Base-by-base conservation (phyloP, 352 stramenopile genomes). In the Pythium guiyangense region DNA sequence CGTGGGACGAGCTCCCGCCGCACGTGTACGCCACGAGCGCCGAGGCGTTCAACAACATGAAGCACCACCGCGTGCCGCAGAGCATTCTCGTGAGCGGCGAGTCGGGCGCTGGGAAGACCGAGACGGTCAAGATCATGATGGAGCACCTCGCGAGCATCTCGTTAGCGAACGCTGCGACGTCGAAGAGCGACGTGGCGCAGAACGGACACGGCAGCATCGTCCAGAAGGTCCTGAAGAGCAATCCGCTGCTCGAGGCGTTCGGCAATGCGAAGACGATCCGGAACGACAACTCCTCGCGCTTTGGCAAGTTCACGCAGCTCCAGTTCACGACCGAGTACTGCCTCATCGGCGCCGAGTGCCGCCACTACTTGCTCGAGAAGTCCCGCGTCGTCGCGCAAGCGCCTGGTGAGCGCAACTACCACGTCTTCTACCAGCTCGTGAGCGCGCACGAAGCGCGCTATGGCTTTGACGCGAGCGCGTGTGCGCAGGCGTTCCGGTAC, bases 111-210 rank as follows among this genome's bases (percentile, higher is more conserved):
- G 91, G 91, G 25, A 97, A 98, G 64, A 98, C 91, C 1, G 92
- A 98, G 60, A 98, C 91, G 92, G 96, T 96, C 17, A 98, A 98
- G 70, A 98, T 98, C 70, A 90, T 98, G 67, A 98, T 99, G 94
- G 73, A 96, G 59, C 97, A 98, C 66, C 75, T 99, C 29, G 85
- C 85, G 26, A 90, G 77, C 31, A 90, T 94, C 59, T 90, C 80
- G 15, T 84, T 89, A 69, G 67, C 66, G 20, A 79, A 84, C 49
- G 67, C 79, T 12, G 79, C 77, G 62, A 60, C 67, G 17, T 63
- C 84, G 27, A 96, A 85, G 67, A 88, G 86, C 61, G 31, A 10
- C 31, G 31, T 37, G 31, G 31, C 31, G 8, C 31, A 37, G 12
- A 12, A 0, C 12, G 72, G 78, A 20, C 87, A 74, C 35, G 73